Percentiles rank a stretch among this genome's conserved stretches.
Conservation (phyloP, 768 basidiomycete species). For the Baorangia bicolor region DNA sequence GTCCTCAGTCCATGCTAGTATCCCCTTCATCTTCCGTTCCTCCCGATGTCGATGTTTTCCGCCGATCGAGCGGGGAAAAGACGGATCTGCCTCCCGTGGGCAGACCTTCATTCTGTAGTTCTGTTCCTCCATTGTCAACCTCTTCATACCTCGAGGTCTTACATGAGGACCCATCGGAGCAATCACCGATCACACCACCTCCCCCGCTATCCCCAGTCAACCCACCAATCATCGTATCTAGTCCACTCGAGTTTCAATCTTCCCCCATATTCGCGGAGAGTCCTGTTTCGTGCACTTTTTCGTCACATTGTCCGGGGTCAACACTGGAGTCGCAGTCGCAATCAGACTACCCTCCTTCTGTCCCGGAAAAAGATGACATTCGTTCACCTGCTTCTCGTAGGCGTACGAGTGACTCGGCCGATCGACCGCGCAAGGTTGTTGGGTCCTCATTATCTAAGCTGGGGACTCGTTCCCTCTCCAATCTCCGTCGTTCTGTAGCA, state of each 20-base stretch:
- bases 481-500: conserved; percentile 45
- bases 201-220: not conserved
- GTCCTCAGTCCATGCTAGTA: not conserved
- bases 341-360: not conserved
- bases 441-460: conserved; percentile 25
- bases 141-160: conserved; percentile 30
- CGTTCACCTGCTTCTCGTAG: conserved; percentile 8
- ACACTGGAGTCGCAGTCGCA: conserved; percentile 15
- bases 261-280: conserved; percentile 20
- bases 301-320: conserved; percentile 19
- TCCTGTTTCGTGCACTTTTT: conserved; percentile 24
- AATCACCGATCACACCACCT: conserved; percentile 16
- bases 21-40: conserved; percentile 3
- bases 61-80: conserved; percentile 13
- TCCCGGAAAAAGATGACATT: conserved; percentile 16
- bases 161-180: conserved; percentile 29
- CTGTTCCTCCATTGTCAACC: conserved; percentile 22
- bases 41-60: not conserved
- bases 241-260: conserved; percentile 1
- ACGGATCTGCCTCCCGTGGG: conserved; percentile 6
- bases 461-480: conserved; percentile 40
- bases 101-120: conserved; percentile 26
- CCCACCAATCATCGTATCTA: conserved; percentile 22
- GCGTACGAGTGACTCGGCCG: conserved; percentile 20
- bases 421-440: conserved; percentile 7